These are phyloP conservation scores for Pistacia integerrima DNA, from an alignment of 345 rosid species.

Conservation along the genomic window DNA sequence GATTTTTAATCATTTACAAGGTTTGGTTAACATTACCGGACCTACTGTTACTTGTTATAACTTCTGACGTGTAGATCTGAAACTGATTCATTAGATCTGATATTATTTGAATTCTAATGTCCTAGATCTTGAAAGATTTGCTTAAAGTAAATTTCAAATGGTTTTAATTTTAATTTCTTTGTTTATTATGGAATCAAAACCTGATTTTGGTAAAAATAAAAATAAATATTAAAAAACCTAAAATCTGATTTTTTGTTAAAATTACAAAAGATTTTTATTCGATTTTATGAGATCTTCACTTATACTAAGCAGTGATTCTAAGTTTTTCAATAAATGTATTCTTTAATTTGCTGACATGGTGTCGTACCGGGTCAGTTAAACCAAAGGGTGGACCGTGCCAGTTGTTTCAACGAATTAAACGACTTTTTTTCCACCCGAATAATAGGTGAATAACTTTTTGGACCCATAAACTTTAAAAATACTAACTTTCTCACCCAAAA, in stretches of 20 bases:
- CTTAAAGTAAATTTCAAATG: no score
- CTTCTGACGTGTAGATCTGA: slow-evolving; percentile 20
- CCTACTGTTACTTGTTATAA: neutral
- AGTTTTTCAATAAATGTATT: slow-evolving; percentile 4
- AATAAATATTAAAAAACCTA: neutral
- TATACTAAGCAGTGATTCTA: neutral
- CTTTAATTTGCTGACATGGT: no score
- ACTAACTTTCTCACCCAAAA: no score
- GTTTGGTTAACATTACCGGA: no score
- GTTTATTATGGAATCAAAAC: neutral
- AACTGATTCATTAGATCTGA: slow-evolving; percentile 13
- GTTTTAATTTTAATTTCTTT: no score
- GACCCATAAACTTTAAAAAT: no score
- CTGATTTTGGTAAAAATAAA: slow-evolving; percentile 17
- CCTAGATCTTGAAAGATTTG: no score
- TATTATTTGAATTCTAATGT: neutral
- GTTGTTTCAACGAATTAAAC: no score
- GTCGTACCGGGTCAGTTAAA: no score
- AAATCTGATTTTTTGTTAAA: neutral
- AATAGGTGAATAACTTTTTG: no score
- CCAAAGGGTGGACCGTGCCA: no score
- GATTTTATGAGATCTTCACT: neutral
- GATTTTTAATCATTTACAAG: slow-evolving; percentile 1
- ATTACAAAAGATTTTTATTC: neutral
- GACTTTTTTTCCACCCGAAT: no score